Base-by-base conservation (phyloP, 441 rosid genomes). In the Gossypium aridum region DNA sequence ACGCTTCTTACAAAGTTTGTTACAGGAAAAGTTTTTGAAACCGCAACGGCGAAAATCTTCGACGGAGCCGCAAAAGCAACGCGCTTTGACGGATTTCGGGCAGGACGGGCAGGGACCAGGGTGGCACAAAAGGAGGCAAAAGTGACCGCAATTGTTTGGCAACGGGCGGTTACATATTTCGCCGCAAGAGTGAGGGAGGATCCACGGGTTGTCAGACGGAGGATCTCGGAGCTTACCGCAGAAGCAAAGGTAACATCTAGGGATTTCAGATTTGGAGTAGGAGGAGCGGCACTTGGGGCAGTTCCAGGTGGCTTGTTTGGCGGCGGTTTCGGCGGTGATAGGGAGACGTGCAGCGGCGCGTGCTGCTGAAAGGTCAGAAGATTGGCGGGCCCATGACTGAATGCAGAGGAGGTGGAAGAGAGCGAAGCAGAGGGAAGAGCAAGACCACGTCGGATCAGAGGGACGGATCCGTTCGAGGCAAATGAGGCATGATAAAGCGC, bases 81-180 rank as follows among this genome's bases (percentile, higher is more conserved):
- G 71, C 19, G 85, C 70, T 57, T 84, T 85, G 2, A 90, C 85
- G 3, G 91, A 84, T 80, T 91, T 89, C 1, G 98, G 97, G 72
- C 98, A 95, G 39, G 97, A 78, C 0, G 99, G 93, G 75, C 97
- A 91, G 13, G 98, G 96, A 13, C 97, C 99, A 1, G 98, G 98
- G 62, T 95, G 99, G 59, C 93, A 92, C n/a, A 94, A 80, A 14
- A 94, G 77, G 73, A 94, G 80, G 47, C 99, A 92, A 73, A 75
- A 83, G 75, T 94, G 98, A 3, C 98, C 98, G 34, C 97, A 94
- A 37, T 80, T 81, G 66, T 85, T 69, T 63, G 85, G 83, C 83
- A 94, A 78, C 6, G 89, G 87, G 16, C 96, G 78, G 31, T 81
- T 72, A 55, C 99, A 92, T 20, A 95, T 80, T 78, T 92, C 99